Evolutionary conservation across 1,284 basidiomycete genomes (phyloP), one percentile per base, ranked within the genome.

Genomic region (Tilletiopsis washingtonensis): DNA sequence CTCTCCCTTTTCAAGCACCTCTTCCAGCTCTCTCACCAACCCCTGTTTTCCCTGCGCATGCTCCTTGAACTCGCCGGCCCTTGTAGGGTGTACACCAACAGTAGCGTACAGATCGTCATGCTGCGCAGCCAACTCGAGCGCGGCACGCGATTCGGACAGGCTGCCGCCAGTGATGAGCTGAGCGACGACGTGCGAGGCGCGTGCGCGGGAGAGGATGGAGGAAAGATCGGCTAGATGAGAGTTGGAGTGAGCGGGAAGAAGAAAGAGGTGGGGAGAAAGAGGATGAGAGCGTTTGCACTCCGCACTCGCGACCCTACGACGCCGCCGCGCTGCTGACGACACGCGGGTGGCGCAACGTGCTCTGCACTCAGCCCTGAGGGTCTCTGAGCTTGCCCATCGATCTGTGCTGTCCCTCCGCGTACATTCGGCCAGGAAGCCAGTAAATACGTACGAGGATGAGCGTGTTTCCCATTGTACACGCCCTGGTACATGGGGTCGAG

Each of bases 71-170:
- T 91, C 85, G 4, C 67, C 74, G 0, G 85, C 82, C n/a, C 86
- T 83, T 5, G 88, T 91, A 0, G 89, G 89, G 74, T 93, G 89
- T 59, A 85, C 86, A 17, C 89, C 89, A 1, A 84, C 81, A 0
- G 88, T 91, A 6, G 82, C 81, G 67, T 84, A 87, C 17, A 88
- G 74, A 5, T 78, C 84, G 5, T 63, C 77, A 53, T 81, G 77
- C 60, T 81, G 64, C 49, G 77, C 75, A 1, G 86, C 84, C 15
- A 91, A 74, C 14, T 76, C 71, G 25, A 89, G 61, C 0, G 85
- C 85, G 19, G 81, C 72, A 47, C 74, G 74, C 3, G 83, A 84
- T 69, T 90, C 87, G 5, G 75, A 66, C 11, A 91, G 75, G 50
- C 81, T 85, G 0, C 84, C 84, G 0, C 87, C 87, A 1, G 88